A percentile compares a stretch with the other conserved stretches of the same genome.
phyloP scores from a whole-genome alignment of 192 early-diverging fungal genomes.

The Funneliformis geosporum region DNA sequence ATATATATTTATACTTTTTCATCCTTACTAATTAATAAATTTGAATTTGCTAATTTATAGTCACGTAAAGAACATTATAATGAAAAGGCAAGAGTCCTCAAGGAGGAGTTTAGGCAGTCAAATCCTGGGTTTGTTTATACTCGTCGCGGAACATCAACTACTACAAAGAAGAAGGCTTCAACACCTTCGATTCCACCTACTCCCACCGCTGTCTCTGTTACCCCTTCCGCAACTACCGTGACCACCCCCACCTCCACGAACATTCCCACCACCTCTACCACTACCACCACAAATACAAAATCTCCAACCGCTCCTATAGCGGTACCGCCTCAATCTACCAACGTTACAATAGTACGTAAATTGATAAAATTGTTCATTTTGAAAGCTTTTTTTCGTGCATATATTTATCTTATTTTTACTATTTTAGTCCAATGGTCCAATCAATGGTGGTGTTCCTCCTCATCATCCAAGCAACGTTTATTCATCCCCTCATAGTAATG shows the following conservation, averaged over 20 bases:
- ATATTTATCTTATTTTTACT: not conserved
- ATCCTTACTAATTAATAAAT: not conserved
- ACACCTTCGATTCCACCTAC: not conserved
- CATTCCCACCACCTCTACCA: not conserved
- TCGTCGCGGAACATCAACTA: conserved; percentile 39
- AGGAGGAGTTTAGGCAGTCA: conserved; percentile 58
- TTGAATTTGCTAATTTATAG: conserved; percentile 30
- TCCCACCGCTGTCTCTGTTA: not conserved
- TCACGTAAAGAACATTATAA: conserved; percentile 59
- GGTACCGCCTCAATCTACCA: not conserved
- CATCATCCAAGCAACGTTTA: not conserved
- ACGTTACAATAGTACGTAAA: not conserved
- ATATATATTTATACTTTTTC: not conserved
- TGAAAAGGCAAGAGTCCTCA: conserved; percentile 58
- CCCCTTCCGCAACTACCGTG: not conserved
- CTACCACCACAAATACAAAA: not conserved
- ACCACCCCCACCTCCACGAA: not conserved
- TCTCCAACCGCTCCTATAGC: not conserved
- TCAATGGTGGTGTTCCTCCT: not conserved
- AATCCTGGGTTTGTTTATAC: conserved; percentile 60
- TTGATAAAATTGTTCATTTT: not conserved
- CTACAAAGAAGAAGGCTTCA: conserved; percentile 40
- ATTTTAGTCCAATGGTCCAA: conserved; percentile 2
- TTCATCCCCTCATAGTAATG: not conserved
- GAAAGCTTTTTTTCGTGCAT: not conserved